phyloP scores from a whole-genome alignment of 1,139 yeast genomes.

The Hansenula sp. region DNA sequence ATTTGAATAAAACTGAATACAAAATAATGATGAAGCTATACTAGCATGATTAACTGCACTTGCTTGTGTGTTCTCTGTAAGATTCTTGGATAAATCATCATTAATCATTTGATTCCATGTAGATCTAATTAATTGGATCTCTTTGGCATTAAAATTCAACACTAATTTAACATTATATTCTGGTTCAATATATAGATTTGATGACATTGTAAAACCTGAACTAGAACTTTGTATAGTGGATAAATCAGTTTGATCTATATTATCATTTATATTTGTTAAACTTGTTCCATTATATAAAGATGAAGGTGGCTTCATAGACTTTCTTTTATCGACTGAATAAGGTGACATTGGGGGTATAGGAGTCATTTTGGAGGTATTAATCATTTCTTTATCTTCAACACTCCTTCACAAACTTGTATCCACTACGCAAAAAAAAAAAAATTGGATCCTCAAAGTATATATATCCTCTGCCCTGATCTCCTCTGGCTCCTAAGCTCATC shows the following conservation, averaged over 20 bases:
- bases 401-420: background rate
- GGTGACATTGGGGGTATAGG: no score
- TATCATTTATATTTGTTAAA: no score
- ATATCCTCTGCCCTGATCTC: no score
- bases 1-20: conserved; percentile 61
- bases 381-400: no score
- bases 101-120: conserved; percentile 35
- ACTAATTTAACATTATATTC: conserved; percentile 12
- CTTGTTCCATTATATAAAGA: no score
- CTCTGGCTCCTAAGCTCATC: no score
- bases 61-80: conserved; percentile 2
- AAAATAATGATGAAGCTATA: conserved; percentile 47
- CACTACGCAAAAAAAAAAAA: no score
- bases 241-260: background rate
- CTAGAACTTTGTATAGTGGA: background rate
- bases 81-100: conserved; percentile 20
- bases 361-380: background rate
- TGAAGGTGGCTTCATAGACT: no score
- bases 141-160: conserved; percentile 29
- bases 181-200: conserved; percentile 1
- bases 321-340: background rate
- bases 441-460: no score
- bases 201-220: background rate
- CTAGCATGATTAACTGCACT: conserved; percentile 14
- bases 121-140: conserved; percentile 31